Percentiles rank a stretch among this genome's conserved stretches.
phyloP scores from a whole-genome alignment of 768 basidiomycete genomes.

The Pisolithus tinctorius region DNA sequence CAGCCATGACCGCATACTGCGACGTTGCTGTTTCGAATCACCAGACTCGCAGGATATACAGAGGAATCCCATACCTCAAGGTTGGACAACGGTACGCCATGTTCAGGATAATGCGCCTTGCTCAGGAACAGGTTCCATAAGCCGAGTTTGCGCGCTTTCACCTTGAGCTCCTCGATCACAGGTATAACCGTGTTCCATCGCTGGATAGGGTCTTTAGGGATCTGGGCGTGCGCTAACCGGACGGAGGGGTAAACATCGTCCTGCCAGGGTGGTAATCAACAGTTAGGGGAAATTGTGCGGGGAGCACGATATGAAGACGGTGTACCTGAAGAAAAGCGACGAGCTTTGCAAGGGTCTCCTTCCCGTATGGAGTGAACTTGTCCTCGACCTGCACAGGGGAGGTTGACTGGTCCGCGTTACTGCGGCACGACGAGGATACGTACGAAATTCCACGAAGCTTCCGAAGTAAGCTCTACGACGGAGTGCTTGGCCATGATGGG shows the following conservation, averaged over 20 bases:
- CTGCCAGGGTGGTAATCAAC: conserved; percentile 31
- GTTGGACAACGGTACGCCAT: conserved; percentile 87
- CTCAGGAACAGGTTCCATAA: conserved; percentile 98
- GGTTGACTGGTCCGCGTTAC: conserved; percentile 4
- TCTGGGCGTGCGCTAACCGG: conserved; percentile 70
- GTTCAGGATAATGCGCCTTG: conserved; percentile 86
- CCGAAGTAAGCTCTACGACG: conserved; percentile 69
- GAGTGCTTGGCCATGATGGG: conserved; percentile 57
- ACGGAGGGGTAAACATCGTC: conserved; percentile 83
- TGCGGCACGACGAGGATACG: conserved; percentile 12
- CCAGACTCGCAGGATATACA: neutral
- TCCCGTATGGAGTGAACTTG: conserved; percentile 88
- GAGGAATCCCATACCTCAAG: conserved; percentile 59
- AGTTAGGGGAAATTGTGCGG: neutral
- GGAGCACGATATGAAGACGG: neutral
- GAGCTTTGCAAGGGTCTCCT: conserved; percentile 78
- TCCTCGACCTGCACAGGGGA: conserved; percentile 59
- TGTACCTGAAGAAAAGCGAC: conserved; percentile 78
- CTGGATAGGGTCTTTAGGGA: conserved; percentile 64
- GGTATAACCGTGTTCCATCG: conserved; percentile 86
- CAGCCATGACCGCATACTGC: conserved; percentile 97
- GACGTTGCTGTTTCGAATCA: neutral
- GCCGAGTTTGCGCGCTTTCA: conserved; percentile 79
- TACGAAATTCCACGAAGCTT: conserved; percentile 86
- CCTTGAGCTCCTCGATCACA: conserved; percentile 78